Percentiles rank a stretch among this genome's conserved stretches.
Conservation (phyloP, 495 filamentous ascomycete genomes). For the Aspergillus indologenus region DNA sequence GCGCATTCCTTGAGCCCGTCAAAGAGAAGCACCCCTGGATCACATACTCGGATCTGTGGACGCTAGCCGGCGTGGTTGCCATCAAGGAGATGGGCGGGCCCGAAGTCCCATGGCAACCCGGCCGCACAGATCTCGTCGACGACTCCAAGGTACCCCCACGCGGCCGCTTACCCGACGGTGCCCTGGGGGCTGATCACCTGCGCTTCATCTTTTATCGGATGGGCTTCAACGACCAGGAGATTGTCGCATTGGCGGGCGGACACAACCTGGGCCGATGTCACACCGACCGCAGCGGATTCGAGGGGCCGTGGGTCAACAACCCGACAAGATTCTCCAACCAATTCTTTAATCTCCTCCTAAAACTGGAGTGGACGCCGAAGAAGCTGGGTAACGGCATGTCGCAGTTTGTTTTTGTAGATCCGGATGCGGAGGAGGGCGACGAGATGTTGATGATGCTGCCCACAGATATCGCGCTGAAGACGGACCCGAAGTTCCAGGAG, state of each 20-base stretch:
- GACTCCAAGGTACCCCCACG: conserved; percentile 55
- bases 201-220: conserved; percentile 59
- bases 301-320: conserved; percentile 62
- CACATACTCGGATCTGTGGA: conserved; percentile 64
- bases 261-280: conserved; percentile 62
- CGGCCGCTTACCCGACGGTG: conserved; percentile 57
- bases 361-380: conserved; percentile 54
- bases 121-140: conserved; percentile 57
- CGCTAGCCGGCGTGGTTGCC: conserved; percentile 56
- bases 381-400: conserved; percentile 49
- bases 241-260: conserved; percentile 58
- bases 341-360: conserved; percentile 56
- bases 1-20: conserved; percentile 59
- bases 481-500: conserved; percentile 36
- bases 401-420: conserved; percentile 59
- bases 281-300: conserved; percentile 56
- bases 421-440: conserved; percentile 50
- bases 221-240: conserved; percentile 65
- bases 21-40: conserved; percentile 59
- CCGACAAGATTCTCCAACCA: conserved; percentile 63
- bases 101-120: conserved; percentile 50
- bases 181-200: conserved; percentile 56
- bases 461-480: conserved; percentile 42
- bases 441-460: conserved; percentile 56
- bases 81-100: conserved; percentile 59